A percentile compares a stretch with the other conserved stretches of the same genome.
Evolutionary conservation across 1,284 basidiomycete species (phyloP).

Genomic region (Neonothopanus nambi): DNA sequence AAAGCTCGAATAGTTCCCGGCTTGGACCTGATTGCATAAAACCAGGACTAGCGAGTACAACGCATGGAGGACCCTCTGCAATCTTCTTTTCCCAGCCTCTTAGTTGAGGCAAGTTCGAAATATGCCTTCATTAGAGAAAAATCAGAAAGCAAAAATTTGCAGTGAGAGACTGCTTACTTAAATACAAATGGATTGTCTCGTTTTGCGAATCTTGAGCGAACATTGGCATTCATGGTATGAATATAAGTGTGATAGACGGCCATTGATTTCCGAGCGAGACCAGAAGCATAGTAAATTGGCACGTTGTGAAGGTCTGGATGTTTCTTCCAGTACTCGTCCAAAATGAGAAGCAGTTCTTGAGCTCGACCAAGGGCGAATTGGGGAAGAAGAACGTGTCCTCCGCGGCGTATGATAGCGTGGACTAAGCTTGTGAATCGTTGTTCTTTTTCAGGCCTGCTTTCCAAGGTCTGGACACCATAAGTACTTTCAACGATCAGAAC

Average conservation of each 20-base stretch:
- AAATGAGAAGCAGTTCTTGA: slow-evolving; percentile 91
- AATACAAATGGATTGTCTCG: slow-evolving; percentile 96
- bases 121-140: slow-evolving; percentile 54
- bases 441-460: slow-evolving; percentile 93
- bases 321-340: slow-evolving; percentile 98
- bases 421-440: slow-evolving; percentile 89
- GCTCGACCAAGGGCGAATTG: slow-evolving; percentile 95
- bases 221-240: slow-evolving; percentile 93
- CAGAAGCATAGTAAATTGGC: slow-evolving; percentile 97
- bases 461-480: slow-evolving; percentile 93
- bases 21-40: slow-evolving; percentile 93
- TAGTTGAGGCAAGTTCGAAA: slow-evolving; percentile 79
- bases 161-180: slow-evolving; percentile 59
- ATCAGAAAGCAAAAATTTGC: slow-evolving; percentile 18
- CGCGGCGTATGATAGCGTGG: slow-evolving; percentile 88
- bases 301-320: slow-evolving; percentile 95
- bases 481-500: slow-evolving; percentile 98
- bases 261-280: slow-evolving; percentile 97
- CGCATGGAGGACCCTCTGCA: slow-evolving; percentile 87
- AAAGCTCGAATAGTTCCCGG: slow-evolving; percentile 92
- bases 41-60: slow-evolving; percentile 95
- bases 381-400: slow-evolving; percentile 92
- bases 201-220: slow-evolving; percentile 85
- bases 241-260: slow-evolving; percentile 98
- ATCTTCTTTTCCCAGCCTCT: slow-evolving; percentile 87